Percentiles rank a stretch among this genome's conserved stretches.
These are phyloP conservation scores for Linnemannia exigua DNA, from an alignment of 192 early-diverging fungal species.

Conservation along the genomic window DNA sequence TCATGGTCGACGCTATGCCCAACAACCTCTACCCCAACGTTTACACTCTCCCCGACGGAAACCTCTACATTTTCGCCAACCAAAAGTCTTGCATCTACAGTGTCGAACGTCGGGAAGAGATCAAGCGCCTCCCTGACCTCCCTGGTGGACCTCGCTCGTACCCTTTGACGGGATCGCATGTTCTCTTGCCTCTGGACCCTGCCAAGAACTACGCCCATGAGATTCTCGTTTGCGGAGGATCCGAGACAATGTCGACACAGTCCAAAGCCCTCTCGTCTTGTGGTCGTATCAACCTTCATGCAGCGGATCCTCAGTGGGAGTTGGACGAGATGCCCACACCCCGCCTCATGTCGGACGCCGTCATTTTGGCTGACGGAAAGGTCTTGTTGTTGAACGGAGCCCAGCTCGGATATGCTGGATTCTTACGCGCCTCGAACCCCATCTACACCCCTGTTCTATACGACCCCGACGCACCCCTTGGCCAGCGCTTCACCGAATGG, in stretches of 20 bases:
- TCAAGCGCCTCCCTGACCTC: conserved; percentile 60
- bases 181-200: conserved; percentile 69
- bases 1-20: conserved; percentile 63
- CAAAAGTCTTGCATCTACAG: conserved; percentile 45
- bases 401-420: conserved; percentile 66
- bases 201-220: conserved; percentile 68
- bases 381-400: conserved; percentile 71
- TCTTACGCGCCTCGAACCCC: conserved; percentile 61
- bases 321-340: conserved; percentile 63
- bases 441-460: conserved; percentile 68
- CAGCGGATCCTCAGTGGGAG: conserved; percentile 60
- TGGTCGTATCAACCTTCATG: conserved; percentile 60
- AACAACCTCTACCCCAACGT: conserved; percentile 59
- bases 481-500: conserved; percentile 59
- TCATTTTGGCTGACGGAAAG: conserved; percentile 65
- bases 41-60: conserved; percentile 56
- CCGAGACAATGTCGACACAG: conserved; percentile 44
- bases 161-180: conserved; percentile 67
- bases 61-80: conserved; percentile 59
- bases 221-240: conserved; percentile 74
- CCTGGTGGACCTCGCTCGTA: conserved; percentile 63
- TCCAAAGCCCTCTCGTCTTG: conserved; percentile 56
- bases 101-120: conserved; percentile 6
- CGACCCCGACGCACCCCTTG: conserved; percentile 57
- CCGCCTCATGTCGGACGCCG: conserved; percentile 63